Evolutionary conservation across 306 rosid species (phyloP), one percentile per base, ranked within the genome.

Genomic region (Inga oerstediana): DNA sequence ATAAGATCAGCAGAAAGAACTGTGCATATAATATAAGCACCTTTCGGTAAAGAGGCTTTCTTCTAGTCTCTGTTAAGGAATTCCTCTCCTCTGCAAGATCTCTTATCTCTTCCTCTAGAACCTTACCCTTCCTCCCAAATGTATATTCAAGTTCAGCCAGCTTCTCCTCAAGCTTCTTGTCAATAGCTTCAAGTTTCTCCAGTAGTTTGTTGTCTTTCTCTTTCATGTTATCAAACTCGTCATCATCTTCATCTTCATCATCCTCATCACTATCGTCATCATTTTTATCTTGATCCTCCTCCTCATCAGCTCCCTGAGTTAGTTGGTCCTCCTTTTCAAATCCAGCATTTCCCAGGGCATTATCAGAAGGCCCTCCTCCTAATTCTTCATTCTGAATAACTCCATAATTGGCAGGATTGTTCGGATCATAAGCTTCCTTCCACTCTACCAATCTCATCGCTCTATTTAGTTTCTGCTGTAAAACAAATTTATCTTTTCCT

Each of bases 1-100:
- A 37, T 3, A 11, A 43, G 20, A 56, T 54, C 8, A 54, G 35
- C 35, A 56, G 49, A 35, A 51, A 77, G 32, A 78, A 82, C 66
- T 73, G 75, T 9, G 77, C 70, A 32, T 46, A 70, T 84, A 79
- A 72, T 10, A 22, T 59, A 22, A 71, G 64, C 54, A 95, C 98
- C 91, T 91, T 93, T 56, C 98, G 89, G 67, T 87, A 93, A 81
- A 92, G 97, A 13, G 99, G 98, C 67, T 69, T 88, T 87, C 96
- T 91, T 90, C 92, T 93, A 87, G 91, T 86, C 91, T 95, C 98
- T 24, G 96, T 92, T 83, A 95, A 82, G 70, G 90, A 86, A 84
- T 96, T 96, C 88, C 99, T 91, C 89, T 93, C 99, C 91, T 93
- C 99, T 11, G 98, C 99, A 74, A 96, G 97, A 86, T 92, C 93